Evolutionary conservation across 73 alveolate genomes (phyloP), one percentile per base, ranked within the genome.

Genomic region (Urostyla sp.): DNA sequence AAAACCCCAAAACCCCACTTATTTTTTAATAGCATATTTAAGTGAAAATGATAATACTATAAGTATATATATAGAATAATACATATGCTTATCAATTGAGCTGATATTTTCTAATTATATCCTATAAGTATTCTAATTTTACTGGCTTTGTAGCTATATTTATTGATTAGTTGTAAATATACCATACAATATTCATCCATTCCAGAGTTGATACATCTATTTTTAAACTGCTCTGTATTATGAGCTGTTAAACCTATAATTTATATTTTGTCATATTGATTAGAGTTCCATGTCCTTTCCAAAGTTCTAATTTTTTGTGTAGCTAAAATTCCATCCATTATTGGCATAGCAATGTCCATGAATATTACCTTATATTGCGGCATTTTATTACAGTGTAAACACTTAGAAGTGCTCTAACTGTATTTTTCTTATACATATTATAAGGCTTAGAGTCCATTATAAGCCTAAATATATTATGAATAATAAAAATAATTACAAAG

Each of bases 231-330:
- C 35, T 74, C 86, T 1, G 76, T 54, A 0, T 75, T 15, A 24
- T 54, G 55, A 2, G 86, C 86, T 30, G 86, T 74, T 30, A 74
- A 20, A 8, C 67, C 86, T 0, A 74, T 61, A 1, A 74, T 55
- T 15, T 30, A 13, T 10, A 40, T 40, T 11, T 23, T 23, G 36
- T 30, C 77, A 34, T 34, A 16, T 15, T 30, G 34, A 11, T 55
- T 46, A 16, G 18, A 26, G 5, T 55, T 20, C 8, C 10, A 5
- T 24, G 4, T 6, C 11, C 28, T 5, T 24, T 15, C 21, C 15
- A 60, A 24, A 16, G 20, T 60, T 31, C 77, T 60, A 3, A 60
- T 60, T 32, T 60, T 56, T 60, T 27, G 36, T 5, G 77, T 60
- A 4, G 77, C 80, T 27, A 40, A 45, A 26, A 66, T 16, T 26